Percentiles rank a stretch among this genome's conserved stretches.
phyloP scores from a whole-genome alignment of 2,329 filamentous ascomycete genomes.

The Trichoderma harzianum region DNA sequence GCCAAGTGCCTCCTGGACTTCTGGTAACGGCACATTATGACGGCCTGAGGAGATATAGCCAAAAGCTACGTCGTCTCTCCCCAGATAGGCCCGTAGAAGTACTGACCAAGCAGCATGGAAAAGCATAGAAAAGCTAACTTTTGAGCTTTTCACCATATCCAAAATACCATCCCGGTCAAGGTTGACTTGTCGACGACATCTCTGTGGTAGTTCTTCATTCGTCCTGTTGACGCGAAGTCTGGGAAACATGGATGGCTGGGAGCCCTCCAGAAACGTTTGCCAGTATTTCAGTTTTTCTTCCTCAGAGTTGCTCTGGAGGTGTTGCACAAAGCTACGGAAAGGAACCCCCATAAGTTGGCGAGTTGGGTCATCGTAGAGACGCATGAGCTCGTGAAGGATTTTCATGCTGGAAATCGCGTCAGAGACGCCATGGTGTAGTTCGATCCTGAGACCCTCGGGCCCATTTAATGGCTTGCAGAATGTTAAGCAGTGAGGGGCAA shows the following conservation, averaged over 20 bases:
- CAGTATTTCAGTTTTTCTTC: background rate
- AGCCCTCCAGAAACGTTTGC: background rate
- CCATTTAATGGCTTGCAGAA: background rate
- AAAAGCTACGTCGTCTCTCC: background rate
- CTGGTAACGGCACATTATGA: background rate
- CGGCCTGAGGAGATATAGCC: background rate
- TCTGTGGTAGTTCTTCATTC: background rate
- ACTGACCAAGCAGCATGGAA: background rate
- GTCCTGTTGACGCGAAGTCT: background rate
- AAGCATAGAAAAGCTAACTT: background rate
- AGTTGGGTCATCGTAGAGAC: background rate
- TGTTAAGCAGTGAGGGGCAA: background rate
- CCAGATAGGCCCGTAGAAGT: background rate
- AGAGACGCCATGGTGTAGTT: background rate
- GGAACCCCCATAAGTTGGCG: background rate
- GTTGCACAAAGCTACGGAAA: background rate
- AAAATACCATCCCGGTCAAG: background rate
- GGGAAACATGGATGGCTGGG: background rate
- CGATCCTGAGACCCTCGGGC: background rate
- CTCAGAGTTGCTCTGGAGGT: background rate
- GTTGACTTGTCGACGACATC: background rate
- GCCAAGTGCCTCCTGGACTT: background rate
- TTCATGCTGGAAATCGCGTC: background rate
- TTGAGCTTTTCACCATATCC: background rate
- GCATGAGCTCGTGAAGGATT: background rate